Percentiles rank a stretch among this genome's conserved stretches.
phyloP scores from a whole-genome alignment of 306 rosid genomes.

The Quercus robur region DNA sequence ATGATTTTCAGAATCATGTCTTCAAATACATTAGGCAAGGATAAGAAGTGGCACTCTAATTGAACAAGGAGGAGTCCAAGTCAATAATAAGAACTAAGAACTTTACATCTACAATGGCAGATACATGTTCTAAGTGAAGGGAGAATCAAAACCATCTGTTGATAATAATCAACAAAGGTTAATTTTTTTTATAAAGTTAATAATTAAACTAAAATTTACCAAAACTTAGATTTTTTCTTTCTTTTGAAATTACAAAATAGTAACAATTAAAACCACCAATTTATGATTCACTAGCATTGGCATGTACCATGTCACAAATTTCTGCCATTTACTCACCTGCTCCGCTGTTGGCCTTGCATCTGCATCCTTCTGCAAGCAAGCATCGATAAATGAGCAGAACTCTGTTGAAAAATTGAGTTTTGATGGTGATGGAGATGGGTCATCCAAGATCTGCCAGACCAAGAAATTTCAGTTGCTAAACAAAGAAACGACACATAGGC shows the following conservation, averaged over 20 bases:
- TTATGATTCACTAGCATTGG: not conserved
- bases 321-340: constrained; percentile 49
- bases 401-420: constrained; percentile 79
- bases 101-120: not conserved
- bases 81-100: not conserved
- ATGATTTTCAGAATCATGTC: not conserved
- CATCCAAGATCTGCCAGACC: constrained; percentile 77
- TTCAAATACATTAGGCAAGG: not conserved
- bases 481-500: not conserved
- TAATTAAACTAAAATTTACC: not conserved
- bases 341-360: constrained; percentile 93
- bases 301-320: constrained; percentile 8
- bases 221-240: not conserved
- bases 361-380: constrained; percentile 85
- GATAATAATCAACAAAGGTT: not conserved
- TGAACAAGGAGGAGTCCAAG: not conserved
- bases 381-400: constrained; percentile 86
- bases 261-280: not conserved
- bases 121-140: not conserved
- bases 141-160: not conserved
- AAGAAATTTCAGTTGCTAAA: constrained; percentile 15
- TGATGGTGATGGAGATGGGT: constrained; percentile 91
- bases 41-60: not conserved
- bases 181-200: not conserved
- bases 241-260: not conserved